Conservation (phyloP, 768 basidiomycete genomes). For the Clathrus columnatus region DNA sequence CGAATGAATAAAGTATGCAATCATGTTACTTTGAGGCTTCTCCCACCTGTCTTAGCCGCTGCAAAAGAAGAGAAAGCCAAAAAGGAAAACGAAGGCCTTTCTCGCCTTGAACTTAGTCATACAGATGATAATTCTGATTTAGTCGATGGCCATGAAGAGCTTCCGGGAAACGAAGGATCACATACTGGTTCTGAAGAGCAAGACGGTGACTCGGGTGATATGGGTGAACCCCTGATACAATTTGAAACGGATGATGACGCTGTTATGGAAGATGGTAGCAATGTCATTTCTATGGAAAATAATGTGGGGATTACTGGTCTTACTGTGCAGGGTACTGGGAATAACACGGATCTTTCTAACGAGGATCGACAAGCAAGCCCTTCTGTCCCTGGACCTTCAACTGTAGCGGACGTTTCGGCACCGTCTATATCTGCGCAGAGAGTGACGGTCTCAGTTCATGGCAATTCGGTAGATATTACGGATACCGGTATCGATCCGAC, state of each 20-base stretch:
- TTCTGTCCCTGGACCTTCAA: conserved; percentile 20
- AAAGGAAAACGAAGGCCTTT: conserved; percentile 29
- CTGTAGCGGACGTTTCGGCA: conserved; percentile 23
- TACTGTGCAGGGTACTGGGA: background rate
- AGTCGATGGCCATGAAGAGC: conserved; percentile 26
- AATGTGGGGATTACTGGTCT: background rate
- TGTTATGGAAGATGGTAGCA: conserved; percentile 4
- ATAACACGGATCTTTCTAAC: conserved; percentile 10
- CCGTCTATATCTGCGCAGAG: conserved; percentile 28
- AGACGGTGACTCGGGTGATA: background rate
- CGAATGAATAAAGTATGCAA: conserved; percentile 58
- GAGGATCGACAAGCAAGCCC: conserved; percentile 7
- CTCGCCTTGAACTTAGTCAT: conserved; percentile 31
- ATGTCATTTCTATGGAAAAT: background rate
- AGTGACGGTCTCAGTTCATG: conserved; percentile 85
- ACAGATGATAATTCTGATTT: conserved; percentile 42
- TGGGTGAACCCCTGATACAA: background rate
- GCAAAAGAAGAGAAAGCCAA: conserved; percentile 29
- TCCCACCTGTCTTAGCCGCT: conserved; percentile 73
- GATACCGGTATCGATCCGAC: conserved; percentile 98
- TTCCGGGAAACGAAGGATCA: background rate
- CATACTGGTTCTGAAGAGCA: background rate
- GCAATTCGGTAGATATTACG: conserved; percentile 91
- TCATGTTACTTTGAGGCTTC: conserved; percentile 62
- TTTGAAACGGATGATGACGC: conserved; percentile 1